These are phyloP conservation scores for Penicillium manginii DNA, from an alignment of 495 filamentous ascomycete genomes.

Conservation along the genomic window DNA sequence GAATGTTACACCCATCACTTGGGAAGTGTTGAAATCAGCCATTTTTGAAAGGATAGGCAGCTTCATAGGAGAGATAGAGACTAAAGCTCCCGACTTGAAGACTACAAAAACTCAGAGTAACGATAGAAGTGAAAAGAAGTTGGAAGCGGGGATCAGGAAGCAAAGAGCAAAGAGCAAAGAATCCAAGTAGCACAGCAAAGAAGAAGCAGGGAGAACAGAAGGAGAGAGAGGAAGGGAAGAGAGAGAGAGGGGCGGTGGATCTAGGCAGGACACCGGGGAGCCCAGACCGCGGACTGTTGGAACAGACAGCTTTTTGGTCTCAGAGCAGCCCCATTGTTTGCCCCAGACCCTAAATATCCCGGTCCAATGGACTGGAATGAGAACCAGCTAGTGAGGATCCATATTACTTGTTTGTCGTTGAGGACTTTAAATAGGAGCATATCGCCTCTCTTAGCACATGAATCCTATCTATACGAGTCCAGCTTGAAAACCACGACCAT, in stretches of 20 bases:
- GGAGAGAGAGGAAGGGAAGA: not conserved
- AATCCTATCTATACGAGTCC: no score
- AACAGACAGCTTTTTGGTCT: not conserved
- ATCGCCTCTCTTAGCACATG: not conserved
- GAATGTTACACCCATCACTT: conserved; percentile 12
- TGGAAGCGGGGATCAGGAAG: not conserved
- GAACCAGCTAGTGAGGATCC: not conserved
- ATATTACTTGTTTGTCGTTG: not conserved
- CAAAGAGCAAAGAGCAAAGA: not conserved
- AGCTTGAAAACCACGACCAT: no score
- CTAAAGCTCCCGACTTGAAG: not conserved
- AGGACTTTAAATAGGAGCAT: not conserved
- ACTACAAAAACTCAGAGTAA: not conserved
- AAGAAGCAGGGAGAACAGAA: not conserved
- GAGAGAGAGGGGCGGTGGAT: not conserved
- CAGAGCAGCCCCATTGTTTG: not conserved
- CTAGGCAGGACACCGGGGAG: not conserved
- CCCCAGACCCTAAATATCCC: not conserved
- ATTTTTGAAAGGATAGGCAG: not conserved
- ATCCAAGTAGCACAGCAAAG: not conserved
- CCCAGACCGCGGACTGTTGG: not conserved
- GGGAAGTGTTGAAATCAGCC: conserved; percentile 6
- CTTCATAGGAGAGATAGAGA: no score
- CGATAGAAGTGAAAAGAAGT: not conserved
- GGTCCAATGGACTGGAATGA: not conserved